A percentile compares a stretch with the other conserved stretches of the same genome.
Conservation (phyloP, 2,329 filamentous ascomycete species). For the Corniculantispora saksenae region DNA sequence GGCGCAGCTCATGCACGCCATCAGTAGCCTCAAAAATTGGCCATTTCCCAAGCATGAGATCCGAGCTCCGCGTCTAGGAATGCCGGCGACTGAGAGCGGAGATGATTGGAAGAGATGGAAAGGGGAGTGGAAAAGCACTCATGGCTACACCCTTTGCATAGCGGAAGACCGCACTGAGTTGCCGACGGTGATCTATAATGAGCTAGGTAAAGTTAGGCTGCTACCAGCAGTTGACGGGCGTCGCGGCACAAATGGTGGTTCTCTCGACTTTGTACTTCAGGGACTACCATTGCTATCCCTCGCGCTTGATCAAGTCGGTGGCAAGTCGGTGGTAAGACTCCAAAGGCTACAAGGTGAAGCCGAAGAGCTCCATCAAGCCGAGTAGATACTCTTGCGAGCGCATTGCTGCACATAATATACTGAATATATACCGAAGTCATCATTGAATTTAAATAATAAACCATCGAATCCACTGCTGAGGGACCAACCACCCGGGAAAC, state of each 20-base stretch:
- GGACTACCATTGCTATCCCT: neutral
- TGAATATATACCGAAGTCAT: no score
- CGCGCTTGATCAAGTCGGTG: neutral
- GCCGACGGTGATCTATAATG: neutral
- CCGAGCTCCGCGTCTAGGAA: neutral
- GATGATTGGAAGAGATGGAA: conserved; percentile 13
- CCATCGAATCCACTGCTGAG: no score
- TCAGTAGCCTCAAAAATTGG: conserved; percentile 17
- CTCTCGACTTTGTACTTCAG: neutral
- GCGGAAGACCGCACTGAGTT: neutral
- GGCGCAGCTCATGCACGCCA: conserved; percentile 16
- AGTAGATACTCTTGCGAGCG: neutral
- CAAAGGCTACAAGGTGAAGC: neutral
- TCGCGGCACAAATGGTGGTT: neutral
- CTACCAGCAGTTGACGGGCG: neutral
- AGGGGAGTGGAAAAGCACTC: neutral
- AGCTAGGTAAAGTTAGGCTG: neutral
- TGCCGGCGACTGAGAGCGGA: neutral
- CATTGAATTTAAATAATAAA: no score
- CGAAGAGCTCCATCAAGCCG: neutral
- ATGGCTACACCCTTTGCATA: neutral
- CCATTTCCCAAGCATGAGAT: neutral
- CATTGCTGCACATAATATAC: no score
- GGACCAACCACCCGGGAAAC: no score
- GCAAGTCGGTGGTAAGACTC: neutral